A percentile compares a stretch with the other conserved stretches of the same genome.
Conservation (phyloP, 2,329 filamentous ascomycete genomes). For the Pyrenochaeta sp. region DNA sequence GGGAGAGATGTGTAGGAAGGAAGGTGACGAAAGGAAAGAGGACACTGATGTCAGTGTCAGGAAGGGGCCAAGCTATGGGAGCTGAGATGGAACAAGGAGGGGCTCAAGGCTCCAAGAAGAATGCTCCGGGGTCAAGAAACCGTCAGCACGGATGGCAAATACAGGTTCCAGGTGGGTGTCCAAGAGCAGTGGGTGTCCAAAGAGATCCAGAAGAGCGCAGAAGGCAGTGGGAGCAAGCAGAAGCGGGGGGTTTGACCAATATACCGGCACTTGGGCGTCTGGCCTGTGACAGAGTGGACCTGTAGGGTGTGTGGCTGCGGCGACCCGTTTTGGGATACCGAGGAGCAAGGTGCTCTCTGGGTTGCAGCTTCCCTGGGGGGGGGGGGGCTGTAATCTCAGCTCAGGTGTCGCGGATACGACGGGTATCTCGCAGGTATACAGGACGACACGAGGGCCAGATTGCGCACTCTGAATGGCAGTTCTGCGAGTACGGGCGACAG, state of each 20-base stretch:
- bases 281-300: constrained; percentile 37
- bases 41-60: constrained; percentile 49
- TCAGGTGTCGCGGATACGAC: constrained; percentile 25
- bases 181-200: constrained; percentile 32
- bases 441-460: constrained; percentile 19
- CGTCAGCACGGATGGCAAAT: constrained; percentile 35
- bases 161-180: constrained; percentile 34
- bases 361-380: constrained; percentile 25
- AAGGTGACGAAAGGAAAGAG: constrained; percentile 40
- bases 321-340: constrained; percentile 36
- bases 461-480: constrained; percentile 27
- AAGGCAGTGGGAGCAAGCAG: constrained; percentile 35
- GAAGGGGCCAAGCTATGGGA: constrained; percentile 44
- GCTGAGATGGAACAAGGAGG: constrained; percentile 41
- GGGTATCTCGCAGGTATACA: constrained; percentile 34
- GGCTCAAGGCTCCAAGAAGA: constrained; percentile 42
- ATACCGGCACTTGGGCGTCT: constrained; percentile 45
- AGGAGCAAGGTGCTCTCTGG: constrained; percentile 24
- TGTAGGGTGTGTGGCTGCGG: constrained; percentile 46
- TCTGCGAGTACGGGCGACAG: constrained; percentile 30
- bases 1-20: constrained; percentile 23
- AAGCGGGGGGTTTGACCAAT: constrained; percentile 48
- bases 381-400: constrained; percentile 18
- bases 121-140: constrained; percentile 20
- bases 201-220: constrained; percentile 36